Evolutionary conservation across 257 asterid species (phyloP).

Genomic region (Leonotis leonurus): DNA sequence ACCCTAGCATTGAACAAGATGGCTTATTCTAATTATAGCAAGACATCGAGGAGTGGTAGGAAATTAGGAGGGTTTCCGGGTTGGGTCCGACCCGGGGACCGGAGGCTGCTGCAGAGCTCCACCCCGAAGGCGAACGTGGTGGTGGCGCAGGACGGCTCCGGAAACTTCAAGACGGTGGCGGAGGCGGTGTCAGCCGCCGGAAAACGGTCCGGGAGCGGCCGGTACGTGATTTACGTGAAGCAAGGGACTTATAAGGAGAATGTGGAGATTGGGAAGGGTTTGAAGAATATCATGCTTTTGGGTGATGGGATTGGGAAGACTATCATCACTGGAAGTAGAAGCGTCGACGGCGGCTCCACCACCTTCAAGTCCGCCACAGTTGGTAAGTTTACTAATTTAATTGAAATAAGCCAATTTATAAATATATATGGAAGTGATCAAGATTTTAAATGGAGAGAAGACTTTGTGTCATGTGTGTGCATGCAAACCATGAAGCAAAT

Average conservation of each 20-base stretch:
- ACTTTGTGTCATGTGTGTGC: neutral
- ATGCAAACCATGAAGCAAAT: neutral
- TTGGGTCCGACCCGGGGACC: constrained; percentile 57
- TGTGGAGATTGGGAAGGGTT: constrained; percentile 43
- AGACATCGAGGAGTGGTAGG: neutral
- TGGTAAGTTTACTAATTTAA: constrained; percentile 38
- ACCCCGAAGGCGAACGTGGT: constrained; percentile 34
- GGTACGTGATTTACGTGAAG: constrained; percentile 63
- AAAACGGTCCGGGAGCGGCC: constrained; percentile 33
- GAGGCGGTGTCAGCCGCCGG: constrained; percentile 52
- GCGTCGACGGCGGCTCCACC: constrained; percentile 72
- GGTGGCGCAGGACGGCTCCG: constrained; percentile 75
- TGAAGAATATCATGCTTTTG: constrained; percentile 60
- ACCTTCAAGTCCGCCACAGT: constrained; percentile 80
- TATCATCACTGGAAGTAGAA: constrained; percentile 73
- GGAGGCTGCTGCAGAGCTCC: constrained; percentile 49
- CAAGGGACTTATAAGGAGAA: constrained; percentile 72
- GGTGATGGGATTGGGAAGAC: constrained; percentile 92
- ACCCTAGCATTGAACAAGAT: constrained; percentile 47
- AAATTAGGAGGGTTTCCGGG: constrained; percentile 58
- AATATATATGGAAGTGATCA: too few species aligned
- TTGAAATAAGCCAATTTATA: too few species aligned
- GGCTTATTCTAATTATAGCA: neutral
- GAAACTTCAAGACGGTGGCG: constrained; percentile 44
- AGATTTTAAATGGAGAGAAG: neutral